These are phyloP conservation scores for Solanum boliviense DNA, from an alignment of 257 asterid genomes.

Conservation along the genomic window DNA sequence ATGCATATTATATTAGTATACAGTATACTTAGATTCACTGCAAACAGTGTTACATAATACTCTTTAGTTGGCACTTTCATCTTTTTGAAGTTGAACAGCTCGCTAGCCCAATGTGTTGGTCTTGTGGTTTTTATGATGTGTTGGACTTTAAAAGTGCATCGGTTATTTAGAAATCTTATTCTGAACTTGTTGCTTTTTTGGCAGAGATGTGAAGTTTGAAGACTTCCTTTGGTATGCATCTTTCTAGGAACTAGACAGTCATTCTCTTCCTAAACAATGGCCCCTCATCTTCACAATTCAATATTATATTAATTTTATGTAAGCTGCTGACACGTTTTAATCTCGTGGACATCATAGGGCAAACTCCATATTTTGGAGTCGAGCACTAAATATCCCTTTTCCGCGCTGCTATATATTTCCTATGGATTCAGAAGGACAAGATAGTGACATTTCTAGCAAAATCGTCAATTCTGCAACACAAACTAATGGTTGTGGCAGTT, in stretches of 20 bases:
- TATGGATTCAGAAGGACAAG: slow-evolving; percentile 27
- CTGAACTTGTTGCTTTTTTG: slow-evolving; percentile 22
- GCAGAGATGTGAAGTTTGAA: slow-evolving; percentile 71
- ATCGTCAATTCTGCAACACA: slow-evolving; percentile 11
- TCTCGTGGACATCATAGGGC: slow-evolving; percentile 48
- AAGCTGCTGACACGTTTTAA: slow-evolving; percentile 9
- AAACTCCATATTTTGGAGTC: slow-evolving; percentile 91
- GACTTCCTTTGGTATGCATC: slow-evolving; percentile 85
- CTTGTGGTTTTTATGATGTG: not conserved
- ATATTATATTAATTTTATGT: not conserved
- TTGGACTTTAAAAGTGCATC: not conserved
- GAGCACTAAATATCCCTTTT: slow-evolving; percentile 84
- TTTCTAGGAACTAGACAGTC: slow-evolving; percentile 1
- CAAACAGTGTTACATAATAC: not conserved
- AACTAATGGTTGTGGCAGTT: slow-evolving; percentile 20
- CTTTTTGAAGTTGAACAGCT: not conserved
- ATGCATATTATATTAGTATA: not conserved
- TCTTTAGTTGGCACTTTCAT: not conserved
- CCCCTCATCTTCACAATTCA: not conserved
- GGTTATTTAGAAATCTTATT: not conserved
- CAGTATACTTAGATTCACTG: not conserved
- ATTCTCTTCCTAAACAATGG: not conserved
- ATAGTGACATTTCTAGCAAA: not conserved
- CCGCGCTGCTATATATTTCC: slow-evolving; percentile 49
- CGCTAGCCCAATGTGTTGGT: not conserved